A percentile compares a stretch with the other conserved stretches of the same genome.
Conservation (phyloP, 192 early-diverging fungal species). For the Piromyces sp. region DNA sequence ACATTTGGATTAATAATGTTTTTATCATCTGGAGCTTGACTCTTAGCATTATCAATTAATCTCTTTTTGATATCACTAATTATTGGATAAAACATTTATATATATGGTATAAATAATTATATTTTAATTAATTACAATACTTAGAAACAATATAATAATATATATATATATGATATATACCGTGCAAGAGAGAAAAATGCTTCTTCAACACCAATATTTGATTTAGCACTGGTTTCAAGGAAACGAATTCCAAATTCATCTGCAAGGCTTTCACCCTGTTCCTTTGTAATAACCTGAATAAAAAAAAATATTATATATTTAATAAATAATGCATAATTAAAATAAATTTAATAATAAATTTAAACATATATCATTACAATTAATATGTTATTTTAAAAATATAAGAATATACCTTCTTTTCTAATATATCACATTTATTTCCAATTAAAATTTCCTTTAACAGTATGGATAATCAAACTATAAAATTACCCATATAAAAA, state of each 20-base stretch:
- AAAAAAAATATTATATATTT: no score
- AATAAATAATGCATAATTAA: no score
- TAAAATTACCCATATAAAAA: no score
- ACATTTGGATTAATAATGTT: background rate
- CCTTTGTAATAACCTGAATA: slow-evolving; percentile 70
- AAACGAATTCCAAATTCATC: slow-evolving; percentile 90
- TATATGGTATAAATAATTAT: no score
- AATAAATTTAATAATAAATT: no score
- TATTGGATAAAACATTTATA: background rate
- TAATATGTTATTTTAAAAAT: no score
- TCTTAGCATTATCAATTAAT: slow-evolving; percentile 78
- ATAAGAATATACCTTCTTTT: slow-evolving; percentile 51
- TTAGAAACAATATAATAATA: no score
- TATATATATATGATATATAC: slow-evolving; percentile 12
- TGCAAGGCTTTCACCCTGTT: slow-evolving; percentile 83
- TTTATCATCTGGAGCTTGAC: background rate
- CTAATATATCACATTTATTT: slow-evolving; percentile 97
- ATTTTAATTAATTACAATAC: no score
- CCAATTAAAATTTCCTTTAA: slow-evolving; percentile 96
- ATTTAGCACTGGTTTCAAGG: slow-evolving; percentile 93
- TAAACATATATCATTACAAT: no score
- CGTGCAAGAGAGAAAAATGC: slow-evolving; percentile 89
- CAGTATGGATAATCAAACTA: no score
- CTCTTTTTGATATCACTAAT: slow-evolving; percentile 97
- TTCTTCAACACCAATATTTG: slow-evolving; percentile 90